Base-by-base conservation (phyloP, 2,329 filamentous ascomycete genomes). In the Blastomyces gilchristii region DNA sequence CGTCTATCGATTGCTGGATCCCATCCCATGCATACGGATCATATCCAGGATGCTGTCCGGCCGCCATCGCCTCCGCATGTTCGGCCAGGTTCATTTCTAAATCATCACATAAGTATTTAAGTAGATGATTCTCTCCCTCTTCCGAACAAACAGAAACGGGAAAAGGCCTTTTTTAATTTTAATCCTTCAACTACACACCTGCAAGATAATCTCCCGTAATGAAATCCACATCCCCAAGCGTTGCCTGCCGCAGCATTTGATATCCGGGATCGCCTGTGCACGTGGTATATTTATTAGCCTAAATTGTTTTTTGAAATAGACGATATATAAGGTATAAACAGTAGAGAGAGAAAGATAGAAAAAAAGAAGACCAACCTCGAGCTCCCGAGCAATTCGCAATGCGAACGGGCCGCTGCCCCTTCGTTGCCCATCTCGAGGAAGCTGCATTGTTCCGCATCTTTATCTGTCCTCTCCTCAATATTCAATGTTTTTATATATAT, bases 161-260 rank as follows among this genome's bases (percentile, higher is more conserved):
- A 34, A 47, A 16, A 8, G 22, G 45, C 18, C 9, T 6, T 2
- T n/a, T 49, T 22, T 28, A 25, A 43, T 8, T 61, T 37, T 37
- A 37, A 37, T 7, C 6, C 22, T 49, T 31, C 25, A 56, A 56
- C 25, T 16, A 56, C 49, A 18, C 14, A 62, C 77, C 78, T 11
- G 79, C 77, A 47, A 82, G 75, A 66, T 81, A 83, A 65, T 83
- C 82, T 12, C 81, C 81, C 0, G 80, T 83, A 57, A 83, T 81
- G 22, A 83, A 79, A 66, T 83, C 81, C 12, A 79, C 71, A 50
- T 72, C 74, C 63, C 73, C 74, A 39, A 70, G 59, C 1, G 68
- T 74, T 2, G 71, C 73, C 66, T 75, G 74, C n/a, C 70, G 71
- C 43, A 70, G 69, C 74, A 76, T 75, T 58, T 76, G 70, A 53